Base-by-base conservation (phyloP, 1,139 yeast genomes). In the Nakaseomyces uthaithaninus region DNA sequence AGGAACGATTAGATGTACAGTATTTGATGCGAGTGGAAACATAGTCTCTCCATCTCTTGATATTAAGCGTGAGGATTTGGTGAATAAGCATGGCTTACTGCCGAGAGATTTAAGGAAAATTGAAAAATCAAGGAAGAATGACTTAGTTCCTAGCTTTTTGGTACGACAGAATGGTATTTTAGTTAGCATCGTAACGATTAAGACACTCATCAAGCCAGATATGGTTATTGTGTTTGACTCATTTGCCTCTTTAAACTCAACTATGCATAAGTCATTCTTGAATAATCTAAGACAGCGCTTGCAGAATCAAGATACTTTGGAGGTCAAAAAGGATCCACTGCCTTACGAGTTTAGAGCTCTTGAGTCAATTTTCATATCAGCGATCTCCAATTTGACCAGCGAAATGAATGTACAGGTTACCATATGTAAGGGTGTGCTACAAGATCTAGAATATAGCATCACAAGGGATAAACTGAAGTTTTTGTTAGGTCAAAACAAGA, bases 261-360 rank as follows among this genome's bases (percentile, higher is more conserved):
- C 49, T 14, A 60, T 56, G 55, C 63, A 60, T 33, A 48, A 50
- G 40, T 49, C 48, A 14, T 59, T 60, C 36, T 44, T 59, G n/a
- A 50, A 48, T 11, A 57, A 55, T 38, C 43, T 60, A 41, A 52
- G 48, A 33, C 20, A 45, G 34, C 45, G 57, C 31, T 45, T 59
- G 22, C 45, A 51, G 37, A 39, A 54, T 48, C 43, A 51, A 47
- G 36, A 68, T 66, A 42, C 42, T 7, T 43, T 43, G 17, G 52
- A 47, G 23, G 35, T 48, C 2, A 46, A 31, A 57, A 31, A 47
- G 27, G 59, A 54, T 37, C 51, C 55, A 2, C 45, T 57, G 25
- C 64, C 64, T 1, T 93, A 84, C 61, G 99, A 93, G 57, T 81
- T 89, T 60, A 69, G 93, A 36, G 98, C 95, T 0, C 63, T 93